A percentile compares a stretch with the other conserved stretches of the same genome.
phyloP scores from a whole-genome alignment of 176 grass and related monocot species.

The Panicum miliaceum region DNA sequence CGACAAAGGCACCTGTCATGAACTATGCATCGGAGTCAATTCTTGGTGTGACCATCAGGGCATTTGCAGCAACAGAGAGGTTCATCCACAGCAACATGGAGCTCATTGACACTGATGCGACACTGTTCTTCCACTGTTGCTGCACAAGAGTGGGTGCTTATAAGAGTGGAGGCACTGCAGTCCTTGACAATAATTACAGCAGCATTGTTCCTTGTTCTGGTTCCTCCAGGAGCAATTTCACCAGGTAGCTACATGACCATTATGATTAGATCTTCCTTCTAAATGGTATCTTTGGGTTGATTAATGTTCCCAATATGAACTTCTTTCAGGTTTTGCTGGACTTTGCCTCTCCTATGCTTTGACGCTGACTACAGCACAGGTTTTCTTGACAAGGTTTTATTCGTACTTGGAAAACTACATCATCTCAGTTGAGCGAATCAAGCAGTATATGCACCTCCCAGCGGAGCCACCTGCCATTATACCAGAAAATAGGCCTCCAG shows the following conservation, averaged over 20 bases:
- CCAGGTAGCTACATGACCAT: slow-evolving; percentile 58
- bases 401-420: slow-evolving; percentile 86
- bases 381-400: slow-evolving; percentile 83
- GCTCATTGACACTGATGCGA: slow-evolving; percentile 83
- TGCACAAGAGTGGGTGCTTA: slow-evolving; percentile 88
- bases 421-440: slow-evolving; percentile 87
- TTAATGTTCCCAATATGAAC: slow-evolving; percentile 12
- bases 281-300: slow-evolving; percentile 13
- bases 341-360: slow-evolving; percentile 91
- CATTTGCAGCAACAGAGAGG: slow-evolving; percentile 64
- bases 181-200: slow-evolving; percentile 71
- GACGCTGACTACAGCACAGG: slow-evolving; percentile 58
- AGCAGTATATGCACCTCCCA: slow-evolving; percentile 86
- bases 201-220: slow-evolving; percentile 71
- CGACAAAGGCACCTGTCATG: slow-evolving; percentile 91
- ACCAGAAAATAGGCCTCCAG: slow-evolving; percentile 70
- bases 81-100: slow-evolving; percentile 68
- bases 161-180: slow-evolving; percentile 89
- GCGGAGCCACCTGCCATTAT: slow-evolving; percentile 73
- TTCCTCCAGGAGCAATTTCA: slow-evolving; percentile 74
- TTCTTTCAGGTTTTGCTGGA: slow-evolving; percentile 81
- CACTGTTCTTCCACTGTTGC: slow-evolving; percentile 86
- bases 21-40: slow-evolving; percentile 87
- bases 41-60: slow-evolving; percentile 75
- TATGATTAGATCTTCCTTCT: neutral